These are phyloP conservation scores for Tubosaeta sp. DNA, from an alignment of 768 basidiomycete species.

Conservation along the genomic window DNA sequence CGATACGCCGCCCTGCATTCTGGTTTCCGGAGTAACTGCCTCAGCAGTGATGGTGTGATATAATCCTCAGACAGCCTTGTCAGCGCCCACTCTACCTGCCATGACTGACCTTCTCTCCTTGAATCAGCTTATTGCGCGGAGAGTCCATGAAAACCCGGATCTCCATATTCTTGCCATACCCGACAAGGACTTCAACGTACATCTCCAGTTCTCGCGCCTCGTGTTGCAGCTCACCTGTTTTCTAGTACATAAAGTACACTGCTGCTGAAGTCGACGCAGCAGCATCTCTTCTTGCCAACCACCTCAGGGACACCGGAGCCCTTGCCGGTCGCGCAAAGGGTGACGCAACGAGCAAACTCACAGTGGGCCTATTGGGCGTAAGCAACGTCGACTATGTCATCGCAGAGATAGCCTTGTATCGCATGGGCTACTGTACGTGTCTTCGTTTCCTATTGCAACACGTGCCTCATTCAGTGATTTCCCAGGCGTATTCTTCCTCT, in stretches of 20 bases:
- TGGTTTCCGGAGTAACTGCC: background rate
- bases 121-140: conserved; percentile 25
- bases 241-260: conserved; percentile 25
- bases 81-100: background rate
- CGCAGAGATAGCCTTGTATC: conserved; percentile 24
- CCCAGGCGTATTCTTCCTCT: conserved; percentile 33
- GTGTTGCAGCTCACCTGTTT: background rate
- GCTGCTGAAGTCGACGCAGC: conserved; percentile 22
- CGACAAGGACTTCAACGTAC: conserved; percentile 21
- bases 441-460: background rate
- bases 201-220: background rate
- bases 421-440: conserved; percentile 30
- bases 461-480: background rate
- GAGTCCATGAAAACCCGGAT: conserved; percentile 18
- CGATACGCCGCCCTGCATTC: background rate
- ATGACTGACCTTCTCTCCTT: conserved; percentile 24
- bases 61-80: background rate
- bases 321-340: conserved; percentile 23
- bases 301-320: conserved; percentile 17
- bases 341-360: conserved; percentile 21
- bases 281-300: conserved; percentile 25
- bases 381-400: conserved; percentile 28
- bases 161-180: conserved; percentile 24
- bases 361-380: conserved; percentile 23
- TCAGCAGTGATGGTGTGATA: background rate